Evolutionary conservation across 2,329 filamentous ascomycete genomes (phyloP), one percentile per base, ranked within the genome.

Genomic region (Alternaria hordeiaustralica): DNA sequence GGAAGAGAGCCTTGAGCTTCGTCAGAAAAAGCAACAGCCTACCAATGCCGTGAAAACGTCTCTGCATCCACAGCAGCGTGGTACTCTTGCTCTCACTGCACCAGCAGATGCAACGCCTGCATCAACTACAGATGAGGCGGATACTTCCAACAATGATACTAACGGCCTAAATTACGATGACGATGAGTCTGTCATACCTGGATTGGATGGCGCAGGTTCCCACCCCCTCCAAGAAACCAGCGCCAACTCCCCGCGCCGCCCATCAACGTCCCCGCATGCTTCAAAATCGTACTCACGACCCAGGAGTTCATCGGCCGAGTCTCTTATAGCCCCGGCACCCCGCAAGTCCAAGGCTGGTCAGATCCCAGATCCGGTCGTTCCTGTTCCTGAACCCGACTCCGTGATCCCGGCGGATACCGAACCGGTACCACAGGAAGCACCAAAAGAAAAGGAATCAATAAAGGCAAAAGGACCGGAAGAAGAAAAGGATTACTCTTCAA

Each of bases 401-500:
- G 69, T 75, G 1, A 74, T 76, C 44, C 63, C 72, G 43, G 62
- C 60, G 30, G 70, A 71, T 45, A 50, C 72, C 46, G 64, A 64
- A 11, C 56, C 69, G 23, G 60, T 41, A 6, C 64, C 55, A n/a
- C 63, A 63, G 36, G 51, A 53, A 20, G 41, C 44, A 10, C 36
- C 64, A 5, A 61, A 69, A 41, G 62, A 74, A 59, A 55, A 64
- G 33, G 57, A 54, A 36, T 26, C 53, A 26, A 54, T 56, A 53
- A 66, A 67, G 49, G 72, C 20, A 46, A 23, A 46, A 33, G 55
- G 47, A 33, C 47, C 46, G 20, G 54, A 55, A 50, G 68, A 67
- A 54, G 72, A 76, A 57, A 75, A 73, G 25, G 75, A 79, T 60
- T 75, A 78, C 60, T 74, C 76, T 3, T 68, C 66, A 21, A 71